phyloP scores from a whole-genome alignment of 2,329 filamentous ascomycete genomes.

The Trichoderma harzianum region DNA sequence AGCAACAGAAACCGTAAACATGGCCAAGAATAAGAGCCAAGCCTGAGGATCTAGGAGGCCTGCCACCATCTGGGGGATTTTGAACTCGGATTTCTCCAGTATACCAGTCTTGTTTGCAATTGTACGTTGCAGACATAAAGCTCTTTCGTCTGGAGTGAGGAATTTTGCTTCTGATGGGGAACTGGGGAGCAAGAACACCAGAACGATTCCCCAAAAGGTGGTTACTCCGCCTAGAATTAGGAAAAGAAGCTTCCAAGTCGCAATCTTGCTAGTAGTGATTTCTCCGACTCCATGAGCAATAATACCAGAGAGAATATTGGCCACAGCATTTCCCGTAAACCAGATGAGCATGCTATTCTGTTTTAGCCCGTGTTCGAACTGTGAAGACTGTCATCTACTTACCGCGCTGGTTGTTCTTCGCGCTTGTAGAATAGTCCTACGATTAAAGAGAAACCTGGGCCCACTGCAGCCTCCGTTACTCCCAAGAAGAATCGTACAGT shows the following conservation, averaged over 20 bases:
- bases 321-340: background rate
- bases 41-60: background rate
- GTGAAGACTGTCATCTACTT: background rate
- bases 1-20: background rate
- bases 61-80: background rate
- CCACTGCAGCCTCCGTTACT: constrained; percentile 23
- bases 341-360: background rate
- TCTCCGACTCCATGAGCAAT: background rate
- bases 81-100: background rate
- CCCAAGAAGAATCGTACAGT: constrained; percentile 25
- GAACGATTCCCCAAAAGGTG: background rate
- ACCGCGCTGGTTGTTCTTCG: constrained; percentile 23
- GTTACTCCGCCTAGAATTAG: background rate
- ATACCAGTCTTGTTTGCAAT: background rate
- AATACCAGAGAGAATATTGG: background rate
- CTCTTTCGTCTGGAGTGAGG: background rate
- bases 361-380: background rate
- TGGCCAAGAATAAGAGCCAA: background rate
- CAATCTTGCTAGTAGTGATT: background rate
- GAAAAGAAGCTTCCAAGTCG: background rate
- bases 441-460: constrained; percentile 18
- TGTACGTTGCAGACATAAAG: background rate
- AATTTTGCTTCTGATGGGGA: background rate
- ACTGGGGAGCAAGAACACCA: background rate
- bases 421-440: constrained; percentile 26